Conservation (phyloP, 148 eudicot genomes). For the Gaultheria prostrata region DNA sequence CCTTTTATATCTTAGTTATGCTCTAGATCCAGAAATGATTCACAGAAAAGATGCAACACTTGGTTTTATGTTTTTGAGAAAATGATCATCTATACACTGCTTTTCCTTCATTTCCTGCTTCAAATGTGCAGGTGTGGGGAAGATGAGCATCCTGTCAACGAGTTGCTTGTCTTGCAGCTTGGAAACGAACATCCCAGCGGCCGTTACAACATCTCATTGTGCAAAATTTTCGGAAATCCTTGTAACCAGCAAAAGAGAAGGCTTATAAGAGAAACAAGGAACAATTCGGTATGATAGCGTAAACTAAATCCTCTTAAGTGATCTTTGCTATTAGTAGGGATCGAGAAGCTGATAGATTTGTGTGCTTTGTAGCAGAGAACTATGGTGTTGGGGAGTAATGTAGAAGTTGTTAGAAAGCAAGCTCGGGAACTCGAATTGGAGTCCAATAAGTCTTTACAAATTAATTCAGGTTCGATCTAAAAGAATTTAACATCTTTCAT, state of each 20-base stretch:
- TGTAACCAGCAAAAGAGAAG: conserved; percentile 33
- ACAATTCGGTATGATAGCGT: conserved; percentile 30
- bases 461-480: conserved; percentile 31
- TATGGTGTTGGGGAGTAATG: conserved; percentile 34
- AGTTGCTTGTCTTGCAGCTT: conserved; percentile 67
- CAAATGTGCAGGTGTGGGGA: conserved; percentile 69
- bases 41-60: neutral
- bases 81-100: neutral
- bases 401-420: conserved; percentile 31
- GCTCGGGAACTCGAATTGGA: conserved; percentile 27
- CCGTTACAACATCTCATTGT: conserved; percentile 36
- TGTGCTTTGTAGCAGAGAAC: conserved; percentile 35
- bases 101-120: conserved; percentile 4
- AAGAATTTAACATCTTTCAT: neutral
- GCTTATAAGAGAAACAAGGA: conserved; percentile 25
- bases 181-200: conserved; percentile 51
- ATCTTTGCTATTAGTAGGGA: neutral
- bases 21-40: neutral
- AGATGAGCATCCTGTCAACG: conserved; percentile 83
- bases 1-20: neutral
- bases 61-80: neutral
- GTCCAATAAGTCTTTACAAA: conserved; percentile 21
- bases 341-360: neutral
- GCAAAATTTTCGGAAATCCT: conserved; percentile 42
- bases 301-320: neutral